These are phyloP conservation scores for Hypomontagnella submonticulosa DNA, from an alignment of 495 filamentous ascomycete genomes.

Conservation along the genomic window DNA sequence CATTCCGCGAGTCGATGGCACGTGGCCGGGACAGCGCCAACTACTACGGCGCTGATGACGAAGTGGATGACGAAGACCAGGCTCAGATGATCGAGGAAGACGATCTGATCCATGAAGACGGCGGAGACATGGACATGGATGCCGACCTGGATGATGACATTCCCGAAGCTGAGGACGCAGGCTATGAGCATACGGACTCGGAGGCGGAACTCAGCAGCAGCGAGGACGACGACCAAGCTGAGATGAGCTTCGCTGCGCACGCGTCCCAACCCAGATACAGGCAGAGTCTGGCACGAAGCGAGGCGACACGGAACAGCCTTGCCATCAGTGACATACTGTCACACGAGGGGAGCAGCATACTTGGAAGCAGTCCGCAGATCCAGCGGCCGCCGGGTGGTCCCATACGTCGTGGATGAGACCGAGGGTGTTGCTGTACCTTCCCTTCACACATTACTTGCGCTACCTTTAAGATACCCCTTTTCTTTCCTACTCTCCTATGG, in stretches of 20 bases:
- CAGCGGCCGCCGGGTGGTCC: slow-evolving; percentile 38
- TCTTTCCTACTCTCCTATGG: slow-evolving; percentile 25
- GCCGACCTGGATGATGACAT: slow-evolving; percentile 73
- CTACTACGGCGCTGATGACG: slow-evolving; percentile 58
- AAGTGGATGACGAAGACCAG: slow-evolving; percentile 58
- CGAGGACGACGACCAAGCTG: slow-evolving; percentile 55
- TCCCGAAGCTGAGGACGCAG: slow-evolving; percentile 67
- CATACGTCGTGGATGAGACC: slow-evolving; percentile 34
- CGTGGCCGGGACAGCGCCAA: slow-evolving; percentile 53
- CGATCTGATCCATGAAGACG: slow-evolving; percentile 53
- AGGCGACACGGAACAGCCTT: slow-evolving; percentile 59
- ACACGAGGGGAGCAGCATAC: slow-evolving; percentile 58
- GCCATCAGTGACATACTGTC: slow-evolving; percentile 63
- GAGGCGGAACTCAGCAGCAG: slow-evolving; percentile 70
- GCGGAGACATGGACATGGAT: slow-evolving; percentile 64
- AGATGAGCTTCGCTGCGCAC: slow-evolving; percentile 46
- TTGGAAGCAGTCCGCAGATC: slow-evolving; percentile 58
- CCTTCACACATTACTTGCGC: slow-evolving; percentile 19
- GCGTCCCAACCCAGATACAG: slow-evolving; percentile 29
- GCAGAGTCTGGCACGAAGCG: slow-evolving; percentile 51
- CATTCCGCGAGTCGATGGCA: slow-evolving; percentile 59
- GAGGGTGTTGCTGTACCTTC: slow-evolving; percentile 14
- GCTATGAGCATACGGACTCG: slow-evolving; percentile 86
- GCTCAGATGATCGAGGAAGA: slow-evolving; percentile 65
- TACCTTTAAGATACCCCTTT: slow-evolving; percentile 40